Percentiles rank a stretch among this genome's conserved stretches.
These are phyloP conservation scores for Corinectria fuckeliana DNA, from an alignment of 2,329 filamentous ascomycete species.

Conservation along the genomic window DNA sequence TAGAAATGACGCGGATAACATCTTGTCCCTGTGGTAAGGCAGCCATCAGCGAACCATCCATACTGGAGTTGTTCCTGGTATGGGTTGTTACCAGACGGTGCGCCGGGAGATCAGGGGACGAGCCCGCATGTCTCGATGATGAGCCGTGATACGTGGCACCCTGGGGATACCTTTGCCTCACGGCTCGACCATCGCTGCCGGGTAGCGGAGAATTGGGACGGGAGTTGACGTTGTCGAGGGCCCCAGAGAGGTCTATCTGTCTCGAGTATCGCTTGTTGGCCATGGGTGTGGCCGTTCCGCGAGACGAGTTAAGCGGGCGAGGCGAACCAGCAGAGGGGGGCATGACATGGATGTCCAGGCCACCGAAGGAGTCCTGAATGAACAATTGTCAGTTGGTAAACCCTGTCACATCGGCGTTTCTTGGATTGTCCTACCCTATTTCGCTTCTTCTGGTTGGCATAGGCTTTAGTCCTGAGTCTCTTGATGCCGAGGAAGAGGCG, in stretches of 20 bases:
- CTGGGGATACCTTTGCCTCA: conserved; percentile 63
- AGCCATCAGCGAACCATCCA: conserved; percentile 86
- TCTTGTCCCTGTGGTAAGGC: conserved; percentile 85
- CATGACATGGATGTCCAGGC: conserved; percentile 69
- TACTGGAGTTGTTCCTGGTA: conserved; percentile 79
- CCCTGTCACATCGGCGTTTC: not conserved
- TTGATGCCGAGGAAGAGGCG: conserved; percentile 88
- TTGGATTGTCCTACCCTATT: conserved; percentile 73
- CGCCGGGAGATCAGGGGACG: conserved; percentile 69
- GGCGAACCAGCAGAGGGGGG: conserved; percentile 48
- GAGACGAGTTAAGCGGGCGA: conserved; percentile 66
- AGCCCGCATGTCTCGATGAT: conserved; percentile 63
- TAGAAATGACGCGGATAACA: conserved; percentile 91
- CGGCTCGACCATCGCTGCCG: conserved; percentile 58
- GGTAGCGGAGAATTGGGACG: conserved; percentile 73
- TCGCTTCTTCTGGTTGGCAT: conserved; percentile 79
- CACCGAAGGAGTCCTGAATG: conserved; percentile 79
- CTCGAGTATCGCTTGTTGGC: conserved; percentile 69
- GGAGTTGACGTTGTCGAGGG: conserved; percentile 63
- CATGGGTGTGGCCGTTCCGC: conserved; percentile 47
- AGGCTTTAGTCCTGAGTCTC: conserved; percentile 78
- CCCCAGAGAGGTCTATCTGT: conserved; percentile 59
- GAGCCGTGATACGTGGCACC: conserved; percentile 53
- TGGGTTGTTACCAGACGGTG: conserved; percentile 71
- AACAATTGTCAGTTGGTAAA: conserved; percentile 12